Percentiles rank a stretch among this genome's conserved stretches.
These are phyloP conservation scores for Tillandsia leiboldiana DNA, from an alignment of 176 grass and related monocot genomes.

Conservation along the genomic window DNA sequence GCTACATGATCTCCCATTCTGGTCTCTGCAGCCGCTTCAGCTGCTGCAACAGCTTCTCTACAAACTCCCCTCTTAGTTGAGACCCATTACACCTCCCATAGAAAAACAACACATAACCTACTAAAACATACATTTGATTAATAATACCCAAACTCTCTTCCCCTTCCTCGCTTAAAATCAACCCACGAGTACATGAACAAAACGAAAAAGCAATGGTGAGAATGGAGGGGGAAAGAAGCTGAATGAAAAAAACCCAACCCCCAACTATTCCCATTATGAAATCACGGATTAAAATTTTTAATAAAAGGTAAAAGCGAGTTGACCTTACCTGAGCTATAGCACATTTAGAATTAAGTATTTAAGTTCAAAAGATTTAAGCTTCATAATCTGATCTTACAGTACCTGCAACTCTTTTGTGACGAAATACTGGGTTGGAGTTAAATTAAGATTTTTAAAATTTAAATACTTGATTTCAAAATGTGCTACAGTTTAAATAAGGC, in stretches of 20 bases:
- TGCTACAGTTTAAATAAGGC: no score
- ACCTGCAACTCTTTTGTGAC: no score
- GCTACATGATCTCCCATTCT: slow-evolving; percentile 25
- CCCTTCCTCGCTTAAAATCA: no score
- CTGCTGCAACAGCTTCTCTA: slow-evolving; percentile 4
- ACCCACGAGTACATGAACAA: background rate
- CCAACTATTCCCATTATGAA: slow-evolving; percentile 5
- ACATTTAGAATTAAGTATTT: no score
- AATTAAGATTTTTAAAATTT: background rate
- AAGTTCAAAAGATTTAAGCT: no score
- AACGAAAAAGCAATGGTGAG: background rate
- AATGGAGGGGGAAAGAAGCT: background rate
- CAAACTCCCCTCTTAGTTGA: background rate
- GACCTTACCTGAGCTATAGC: no score
- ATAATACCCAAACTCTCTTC: no score
- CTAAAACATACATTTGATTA: background rate
- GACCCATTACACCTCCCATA: no score
- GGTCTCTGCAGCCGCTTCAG: slow-evolving; percentile 38
- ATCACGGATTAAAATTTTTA: no score
- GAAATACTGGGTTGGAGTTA: background rate
- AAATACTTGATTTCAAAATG: no score
- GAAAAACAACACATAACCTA: background rate
- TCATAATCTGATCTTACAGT: no score
- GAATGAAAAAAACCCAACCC: slow-evolving; percentile 16
- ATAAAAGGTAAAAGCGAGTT: no score